These are phyloP conservation scores for Sherardia arvensis DNA, from an alignment of 257 asterid genomes.

Conservation along the genomic window DNA sequence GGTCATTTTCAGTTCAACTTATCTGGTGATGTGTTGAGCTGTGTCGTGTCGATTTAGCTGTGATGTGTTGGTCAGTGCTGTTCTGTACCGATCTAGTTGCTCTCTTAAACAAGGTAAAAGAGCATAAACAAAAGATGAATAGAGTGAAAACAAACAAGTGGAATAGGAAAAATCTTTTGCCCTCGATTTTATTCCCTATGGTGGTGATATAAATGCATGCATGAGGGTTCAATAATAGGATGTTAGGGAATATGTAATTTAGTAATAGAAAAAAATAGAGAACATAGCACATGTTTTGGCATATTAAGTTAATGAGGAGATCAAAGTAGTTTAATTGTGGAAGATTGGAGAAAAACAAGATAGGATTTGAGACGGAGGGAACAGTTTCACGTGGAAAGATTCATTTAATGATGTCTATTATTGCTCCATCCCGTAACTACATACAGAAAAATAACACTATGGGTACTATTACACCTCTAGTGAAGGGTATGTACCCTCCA, in stretches of 20 bases:
- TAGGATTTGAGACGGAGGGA: neutral
- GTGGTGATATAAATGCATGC: neutral
- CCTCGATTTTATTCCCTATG: neutral
- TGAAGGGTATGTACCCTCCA: no score
- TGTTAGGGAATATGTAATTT: neutral
- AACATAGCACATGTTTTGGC: neutral
- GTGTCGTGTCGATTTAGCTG: no score
- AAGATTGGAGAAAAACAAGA: slow-evolving; percentile 6
- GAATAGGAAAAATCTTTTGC: neutral
- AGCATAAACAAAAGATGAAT: no score
- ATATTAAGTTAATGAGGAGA: neutral
- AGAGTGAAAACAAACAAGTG: no score
- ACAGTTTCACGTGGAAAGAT: slow-evolving; percentile 30
- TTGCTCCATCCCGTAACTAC: neutral
- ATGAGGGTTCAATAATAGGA: neutral
- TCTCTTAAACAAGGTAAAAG: no score
- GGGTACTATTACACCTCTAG: no score
- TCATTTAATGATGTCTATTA: slow-evolving; percentile 11
- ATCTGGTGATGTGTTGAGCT: no score
- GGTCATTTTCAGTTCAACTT: no score
- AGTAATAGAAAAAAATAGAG: neutral
- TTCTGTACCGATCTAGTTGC: no score
- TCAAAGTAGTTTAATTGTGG: neutral
- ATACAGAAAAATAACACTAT: no score
- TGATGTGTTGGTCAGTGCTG: no score